These are phyloP conservation scores for Stephania yunnanensis DNA, from an alignment of 164 flowering plant genomes.

Conservation along the genomic window DNA sequence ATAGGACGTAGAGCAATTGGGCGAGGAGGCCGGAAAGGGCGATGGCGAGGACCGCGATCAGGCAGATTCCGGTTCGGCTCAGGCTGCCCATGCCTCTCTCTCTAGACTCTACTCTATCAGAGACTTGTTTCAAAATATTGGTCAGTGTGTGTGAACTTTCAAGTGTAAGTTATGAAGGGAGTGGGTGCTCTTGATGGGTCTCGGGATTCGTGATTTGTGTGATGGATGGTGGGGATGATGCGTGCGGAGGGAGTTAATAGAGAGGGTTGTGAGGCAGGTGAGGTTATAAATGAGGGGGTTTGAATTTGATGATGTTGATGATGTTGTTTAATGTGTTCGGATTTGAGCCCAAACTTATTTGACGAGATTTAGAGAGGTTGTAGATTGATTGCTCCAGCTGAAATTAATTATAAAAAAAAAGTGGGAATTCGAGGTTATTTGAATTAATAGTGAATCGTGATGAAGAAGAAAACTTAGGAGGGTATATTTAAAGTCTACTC, in stretches of 20 bases:
- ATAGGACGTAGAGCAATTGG: conserved; percentile 28
- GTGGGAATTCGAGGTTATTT: too few relatives aligned
- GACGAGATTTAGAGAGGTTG: too few relatives aligned
- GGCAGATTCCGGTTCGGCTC: conserved; percentile 21
- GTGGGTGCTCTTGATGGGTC: too few relatives aligned
- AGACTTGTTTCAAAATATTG: too few relatives aligned
- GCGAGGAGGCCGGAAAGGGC: conserved; percentile 19
- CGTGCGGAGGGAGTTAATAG: neutral
- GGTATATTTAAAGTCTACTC: neutral
- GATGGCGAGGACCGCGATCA: conserved; percentile 19
- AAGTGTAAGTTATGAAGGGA: too few relatives aligned
- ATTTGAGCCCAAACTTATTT: too few relatives aligned
- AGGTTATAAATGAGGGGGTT: neutral
- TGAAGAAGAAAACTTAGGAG: neutral
- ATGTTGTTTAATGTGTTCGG: neutral
- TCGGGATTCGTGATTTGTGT: too few relatives aligned
- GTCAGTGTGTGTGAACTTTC: too few relatives aligned
- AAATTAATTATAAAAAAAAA: too few relatives aligned
- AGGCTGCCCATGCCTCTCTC: conserved; percentile 22
- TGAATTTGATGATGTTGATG: neutral
- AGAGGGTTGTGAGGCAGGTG: neutral
- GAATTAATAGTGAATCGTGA: neutral
- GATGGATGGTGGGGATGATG: neutral
- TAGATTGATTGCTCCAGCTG: too few relatives aligned
- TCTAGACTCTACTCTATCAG: too few relatives aligned